Evolutionary conservation across 345 rosid species (phyloP), one percentile per base, ranked within the genome.

Genomic region (Moringa oleifera): DNA sequence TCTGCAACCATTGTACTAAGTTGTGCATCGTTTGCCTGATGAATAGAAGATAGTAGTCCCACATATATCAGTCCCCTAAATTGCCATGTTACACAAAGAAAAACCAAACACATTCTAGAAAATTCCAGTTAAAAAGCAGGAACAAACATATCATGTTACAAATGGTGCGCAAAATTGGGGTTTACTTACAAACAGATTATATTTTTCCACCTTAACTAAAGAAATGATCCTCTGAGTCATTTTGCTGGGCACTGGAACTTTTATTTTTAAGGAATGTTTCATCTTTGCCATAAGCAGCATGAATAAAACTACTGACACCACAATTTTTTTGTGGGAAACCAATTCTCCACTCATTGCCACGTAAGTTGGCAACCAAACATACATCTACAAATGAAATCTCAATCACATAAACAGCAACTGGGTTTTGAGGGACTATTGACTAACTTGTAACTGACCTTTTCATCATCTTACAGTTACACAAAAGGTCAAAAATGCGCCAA

Each of bases 1-100:
- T 90, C 99, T 28, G 97, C 95, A 46, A 94, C 99, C 99, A 91
- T 91, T 16, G 99, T 91, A 75, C 99, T 94, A 62, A 94, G 99
- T 41, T 94, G 99, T 8, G 96, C 96, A 70, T 94, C 99, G 74
- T 94, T 94, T 45, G 99, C 96, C 97, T 91, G 70, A 53, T 53
- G 36, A 47, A 20, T 65, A 58, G 18, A 67, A 17, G 23, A 41
- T 7, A 41, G 47, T 15, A 41, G 47, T 41, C 5, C 12, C 0
- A 31, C 3, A 58, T n/a, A 61, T 13, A 46, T 23, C 37, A 59
- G 17, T 41, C 6, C 33, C 2, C 9, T 41, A 41, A 41, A 41
- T 3, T 4, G 47, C 47, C 47, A 41, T 1, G n/a, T 51, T 51
- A 51, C 20, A 20, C 54, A 18, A 18, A 20, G 10, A 59, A 67